Conservation (phyloP, 495 filamentous ascomycete genomes). For the Cudoniella acicularis region DNA sequence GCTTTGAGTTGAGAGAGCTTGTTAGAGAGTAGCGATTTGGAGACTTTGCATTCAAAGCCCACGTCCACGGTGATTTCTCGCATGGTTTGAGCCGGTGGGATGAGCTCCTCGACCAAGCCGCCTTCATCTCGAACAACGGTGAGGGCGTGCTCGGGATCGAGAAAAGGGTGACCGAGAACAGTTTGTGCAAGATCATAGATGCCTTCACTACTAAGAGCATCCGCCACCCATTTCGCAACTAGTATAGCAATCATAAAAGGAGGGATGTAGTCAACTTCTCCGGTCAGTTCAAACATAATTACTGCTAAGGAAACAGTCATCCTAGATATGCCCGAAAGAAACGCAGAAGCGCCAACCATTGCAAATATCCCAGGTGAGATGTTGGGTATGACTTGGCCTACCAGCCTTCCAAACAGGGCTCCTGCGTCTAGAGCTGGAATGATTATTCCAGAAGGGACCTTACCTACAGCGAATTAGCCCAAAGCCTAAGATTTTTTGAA, state of each 20-base stretch:
- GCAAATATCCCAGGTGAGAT: conserved; percentile 57
- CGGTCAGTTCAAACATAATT: conserved; percentile 55
- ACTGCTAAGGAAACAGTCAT: conserved; percentile 57
- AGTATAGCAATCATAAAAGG: conserved; percentile 58
- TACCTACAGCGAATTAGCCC: no score
- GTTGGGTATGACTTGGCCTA: conserved; percentile 44
- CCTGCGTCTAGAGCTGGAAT: conserved; percentile 56
- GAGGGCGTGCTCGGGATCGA: conserved; percentile 47
- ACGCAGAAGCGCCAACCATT: conserved; percentile 57
- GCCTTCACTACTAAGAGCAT: conserved; percentile 44
- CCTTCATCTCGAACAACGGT: conserved; percentile 34
- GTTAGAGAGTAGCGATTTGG: conserved; percentile 33
- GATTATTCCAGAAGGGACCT: conserved; percentile 57
- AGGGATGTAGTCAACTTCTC: conserved; percentile 45
- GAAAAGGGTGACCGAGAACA: conserved; percentile 54
- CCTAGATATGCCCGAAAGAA: conserved; percentile 53
- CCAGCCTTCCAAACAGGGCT: conserved; percentile 51
- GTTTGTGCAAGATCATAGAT: conserved; percentile 56
- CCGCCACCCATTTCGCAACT: conserved; percentile 56
- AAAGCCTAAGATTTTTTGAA: no score
- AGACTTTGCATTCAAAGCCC: conserved; percentile 39
- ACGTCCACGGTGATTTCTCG: conserved; percentile 50
- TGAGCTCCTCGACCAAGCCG: conserved; percentile 39
- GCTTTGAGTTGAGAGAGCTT: conserved; percentile 44
- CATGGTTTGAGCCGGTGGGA: conserved; percentile 52